These are phyloP conservation scores for Colletotrichum higginsianum DNA, from an alignment of 2,329 filamentous ascomycete genomes.

Conservation along the genomic window DNA sequence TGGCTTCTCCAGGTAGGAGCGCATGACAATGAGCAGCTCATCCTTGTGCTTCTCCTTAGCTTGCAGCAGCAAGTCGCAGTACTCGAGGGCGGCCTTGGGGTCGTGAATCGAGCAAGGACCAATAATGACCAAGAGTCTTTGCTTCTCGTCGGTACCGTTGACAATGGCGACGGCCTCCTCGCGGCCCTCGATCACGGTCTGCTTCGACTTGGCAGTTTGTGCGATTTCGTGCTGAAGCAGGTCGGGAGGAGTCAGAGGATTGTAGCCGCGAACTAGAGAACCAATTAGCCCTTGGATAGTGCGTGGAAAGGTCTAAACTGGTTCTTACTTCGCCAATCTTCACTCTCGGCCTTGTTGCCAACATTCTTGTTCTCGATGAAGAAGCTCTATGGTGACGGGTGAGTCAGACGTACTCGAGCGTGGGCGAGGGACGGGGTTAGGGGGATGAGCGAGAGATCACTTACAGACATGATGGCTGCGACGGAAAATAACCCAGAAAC, in stretches of 20 bases:
- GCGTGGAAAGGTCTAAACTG: constrained; percentile 12
- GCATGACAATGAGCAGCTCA: constrained; percentile 96
- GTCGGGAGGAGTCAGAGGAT: constrained; percentile 92
- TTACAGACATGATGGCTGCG: constrained; percentile 52
- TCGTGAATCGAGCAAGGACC: constrained; percentile 99
- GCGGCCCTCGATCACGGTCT: constrained; percentile 73
- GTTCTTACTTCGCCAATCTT: constrained; percentile 85
- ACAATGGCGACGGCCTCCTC: constrained; percentile 79
- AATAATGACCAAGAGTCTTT: constrained; percentile 80
- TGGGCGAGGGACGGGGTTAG: constrained; percentile 2
- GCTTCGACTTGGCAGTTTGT: constrained; percentile 69
- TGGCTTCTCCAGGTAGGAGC: constrained; percentile 98
- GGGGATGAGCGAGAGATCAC: constrained; percentile 39
- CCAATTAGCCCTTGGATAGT: constrained; percentile 45
- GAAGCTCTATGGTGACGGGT: constrained; percentile 65
- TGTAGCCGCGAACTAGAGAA: constrained; percentile 84
- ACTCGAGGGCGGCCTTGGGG: constrained; percentile 89
- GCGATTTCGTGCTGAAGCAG: constrained; percentile 94
- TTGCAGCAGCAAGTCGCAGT: constrained; percentile 86
- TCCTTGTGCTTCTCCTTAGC: constrained; percentile 90
- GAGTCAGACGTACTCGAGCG: constrained; percentile 45
- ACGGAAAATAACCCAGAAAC: constrained; percentile 1
- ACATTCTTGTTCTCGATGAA: constrained; percentile 85
- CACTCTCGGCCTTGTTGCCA: constrained; percentile 79
- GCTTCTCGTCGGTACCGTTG: constrained; percentile 74